Evolutionary conservation across 1,284 basidiomycete genomes (phyloP), one percentile per base, ranked within the genome.

Genomic region (Irpex lacteus): DNA sequence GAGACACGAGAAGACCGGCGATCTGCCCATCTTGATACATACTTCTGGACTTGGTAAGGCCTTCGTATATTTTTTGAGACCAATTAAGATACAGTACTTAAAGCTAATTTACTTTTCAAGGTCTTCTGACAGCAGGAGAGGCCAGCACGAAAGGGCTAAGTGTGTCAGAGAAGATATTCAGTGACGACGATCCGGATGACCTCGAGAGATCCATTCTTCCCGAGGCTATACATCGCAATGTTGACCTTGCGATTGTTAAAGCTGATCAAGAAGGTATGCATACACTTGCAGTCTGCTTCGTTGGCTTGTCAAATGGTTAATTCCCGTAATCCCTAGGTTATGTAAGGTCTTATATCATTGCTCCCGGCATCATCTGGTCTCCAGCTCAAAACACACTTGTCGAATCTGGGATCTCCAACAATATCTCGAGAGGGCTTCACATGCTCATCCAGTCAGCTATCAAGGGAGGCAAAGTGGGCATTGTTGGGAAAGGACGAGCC

Each of bases 21-120:
- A 74, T 32, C 67, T 69, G 0, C 78, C 84, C 5, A 75, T 78
- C 63, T 71, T 83, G 11, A 85, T 87, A 34, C 85, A 87, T 61
- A 85, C 84, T 80, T 82, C 81, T 36, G 82, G 81, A 21, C 81
- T 81, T 60, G 79, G 78, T 78, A 60, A 61, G 66, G 4, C 26
- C 26, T 26, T 26, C 26, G 26, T 26, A 26, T 26, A 2, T 26
- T 26, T 26, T 26, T 26, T 26, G 26, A 26, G 26, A 26, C 18
- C 9, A 7, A 3, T 6, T 56, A 59, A 18, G 56, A 11, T 8
- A 6, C 37, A 13, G 26, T 11, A 18, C 11, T 18, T 4, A 47
- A 32, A 19, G 54, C n/a, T 7, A 13, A 1, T 13, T 37, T 8
- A 50, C 52, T 7, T 65, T 44, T 65, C 40, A 11, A 61, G 63